Conservation (phyloP, 1,284 basidiomycete species). For the Laetiporus sulphureus region DNA sequence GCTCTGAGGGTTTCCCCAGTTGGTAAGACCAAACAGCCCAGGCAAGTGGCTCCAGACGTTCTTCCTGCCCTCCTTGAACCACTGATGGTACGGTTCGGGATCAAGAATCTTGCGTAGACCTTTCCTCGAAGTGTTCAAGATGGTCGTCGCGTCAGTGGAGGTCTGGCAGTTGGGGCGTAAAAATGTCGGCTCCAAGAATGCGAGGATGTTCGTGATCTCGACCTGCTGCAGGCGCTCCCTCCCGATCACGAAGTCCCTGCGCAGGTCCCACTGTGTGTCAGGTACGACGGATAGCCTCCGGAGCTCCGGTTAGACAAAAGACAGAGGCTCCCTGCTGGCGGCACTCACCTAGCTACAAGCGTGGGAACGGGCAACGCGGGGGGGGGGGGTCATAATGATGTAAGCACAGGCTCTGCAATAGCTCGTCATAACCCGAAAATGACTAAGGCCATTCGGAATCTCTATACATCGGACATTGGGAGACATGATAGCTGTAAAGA, state of each 20-base stretch:
- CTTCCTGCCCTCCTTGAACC: conserved; percentile 1
- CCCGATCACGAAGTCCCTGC: conserved; percentile 10
- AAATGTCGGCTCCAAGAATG: conserved; percentile 10
- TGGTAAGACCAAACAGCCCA: conserved; percentile 4
- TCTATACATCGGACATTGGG: too few species aligned
- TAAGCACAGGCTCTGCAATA: too few species aligned
- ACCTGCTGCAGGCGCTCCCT: conserved; percentile 8
- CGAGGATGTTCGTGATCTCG: conserved; percentile 7
- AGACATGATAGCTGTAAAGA: too few species aligned
- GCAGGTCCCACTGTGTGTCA: conserved; percentile 4
- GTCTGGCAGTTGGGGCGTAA: conserved; percentile 7
- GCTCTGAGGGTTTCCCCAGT: conserved; percentile 7
- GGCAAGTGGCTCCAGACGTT: conserved; percentile 7
- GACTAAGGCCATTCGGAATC: too few species aligned
- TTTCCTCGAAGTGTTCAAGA: not conserved
- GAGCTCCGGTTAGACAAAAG: conserved; percentile 6
- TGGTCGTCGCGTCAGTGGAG: not conserved
- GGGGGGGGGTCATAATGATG: too few species aligned
- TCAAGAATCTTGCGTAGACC: not conserved
- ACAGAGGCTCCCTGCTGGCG: conserved; percentile 7
- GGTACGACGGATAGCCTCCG: conserved; percentile 7
- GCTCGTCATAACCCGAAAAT: too few species aligned
- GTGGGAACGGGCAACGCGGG: too few species aligned
- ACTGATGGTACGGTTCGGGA: conserved; percentile 2
- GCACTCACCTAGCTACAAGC: too few species aligned